Evolutionary conservation across 106 monocot species (phyloP), one percentile per base, ranked within the genome.

Genomic region (Dactylorhiza incarnata): DNA sequence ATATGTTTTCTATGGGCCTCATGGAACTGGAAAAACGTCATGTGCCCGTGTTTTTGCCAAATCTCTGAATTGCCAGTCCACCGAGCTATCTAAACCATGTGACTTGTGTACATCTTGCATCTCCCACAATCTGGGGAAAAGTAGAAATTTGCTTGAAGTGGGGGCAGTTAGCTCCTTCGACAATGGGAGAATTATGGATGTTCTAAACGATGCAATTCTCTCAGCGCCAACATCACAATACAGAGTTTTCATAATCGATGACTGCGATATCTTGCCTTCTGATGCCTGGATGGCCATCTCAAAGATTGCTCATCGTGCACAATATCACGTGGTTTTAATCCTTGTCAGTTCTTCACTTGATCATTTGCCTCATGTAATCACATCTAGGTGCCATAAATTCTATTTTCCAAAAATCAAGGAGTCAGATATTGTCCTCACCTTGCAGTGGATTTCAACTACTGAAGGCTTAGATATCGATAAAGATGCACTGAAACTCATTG

Each of bases 41-140:
- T 94, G 93, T 74, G 99, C 94, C 50, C 87, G 87, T n/a, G 73
- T 99, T 71, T 99, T 99, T 86, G 91, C 99, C 20, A 91, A 87
- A 78, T 86, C 94, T 66, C 71, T 99, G 46, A 94, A 92, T 79
- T 99, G 99, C 80, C 81, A 78, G 49, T 84, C 94, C 14, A 45
- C 52, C 6, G 84, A 84, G 43, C 86, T 75, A 58, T 76, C 78
- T 8, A 94, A 85, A 78, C 99, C 99, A 53, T 99, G 99, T 81
- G 89, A 91, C 74, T 44, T 77, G 4, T 99, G 99, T 61, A 72
- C 51, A 51, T 87, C 89, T 45, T 99, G 99, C 75, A 83, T 91
- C 17, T 87, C 99, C 13, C 78, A 81, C 68, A 82, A 91, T 79
- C n/a, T 86, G 17, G 86, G 94, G 24, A 94, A 87, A 78, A 90